Conservation (phyloP, 495 filamentous ascomycete genomes). For the Aspergillus steynii region DNA sequence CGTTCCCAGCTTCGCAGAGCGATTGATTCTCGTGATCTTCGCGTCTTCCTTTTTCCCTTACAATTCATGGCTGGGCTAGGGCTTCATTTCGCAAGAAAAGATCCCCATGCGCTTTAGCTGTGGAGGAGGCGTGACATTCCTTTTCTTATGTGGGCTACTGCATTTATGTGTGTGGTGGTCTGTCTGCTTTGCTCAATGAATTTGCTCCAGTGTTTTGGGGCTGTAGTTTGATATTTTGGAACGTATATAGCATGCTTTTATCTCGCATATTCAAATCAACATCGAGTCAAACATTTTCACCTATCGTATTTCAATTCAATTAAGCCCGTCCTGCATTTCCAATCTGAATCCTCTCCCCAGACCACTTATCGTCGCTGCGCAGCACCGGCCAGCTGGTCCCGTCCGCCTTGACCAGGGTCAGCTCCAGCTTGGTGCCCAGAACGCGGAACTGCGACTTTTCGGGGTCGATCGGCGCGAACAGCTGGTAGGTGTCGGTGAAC, state of each 20-base stretch:
- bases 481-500: slow-evolving; percentile 69
- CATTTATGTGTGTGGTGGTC: slow-evolving; percentile 1
- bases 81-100: slow-evolving; percentile 37
- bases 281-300: not conserved
- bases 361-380: slow-evolving; percentile 75
- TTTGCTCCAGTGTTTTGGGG: not conserved
- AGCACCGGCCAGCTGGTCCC: slow-evolving; percentile 86
- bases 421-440: slow-evolving; percentile 92
- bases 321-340: slow-evolving; percentile 72
- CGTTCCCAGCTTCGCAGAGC: slow-evolving; percentile 51
- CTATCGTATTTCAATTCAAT: slow-evolving; percentile 14
- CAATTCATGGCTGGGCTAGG: slow-evolving; percentile 51
- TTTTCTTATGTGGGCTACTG: slow-evolving; percentile 21
- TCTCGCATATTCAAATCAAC: not conserved
- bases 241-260: too few relatives aligned
- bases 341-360: slow-evolving; percentile 79
- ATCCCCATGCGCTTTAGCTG: slow-evolving; percentile 51
- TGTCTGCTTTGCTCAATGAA: slow-evolving; percentile 1
- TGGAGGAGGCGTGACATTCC: slow-evolving; percentile 48
- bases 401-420: slow-evolving; percentile 80
- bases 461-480: slow-evolving; percentile 75
- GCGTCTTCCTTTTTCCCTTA: slow-evolving; percentile 48
- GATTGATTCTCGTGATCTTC: slow-evolving; percentile 8
- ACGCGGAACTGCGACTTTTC: slow-evolving; percentile 77
- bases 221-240: too few relatives aligned